A percentile compares a stretch with the other conserved stretches of the same genome.
phyloP scores from a whole-genome alignment of 179 eudicot species.

The Corrigiola litoralis region DNA sequence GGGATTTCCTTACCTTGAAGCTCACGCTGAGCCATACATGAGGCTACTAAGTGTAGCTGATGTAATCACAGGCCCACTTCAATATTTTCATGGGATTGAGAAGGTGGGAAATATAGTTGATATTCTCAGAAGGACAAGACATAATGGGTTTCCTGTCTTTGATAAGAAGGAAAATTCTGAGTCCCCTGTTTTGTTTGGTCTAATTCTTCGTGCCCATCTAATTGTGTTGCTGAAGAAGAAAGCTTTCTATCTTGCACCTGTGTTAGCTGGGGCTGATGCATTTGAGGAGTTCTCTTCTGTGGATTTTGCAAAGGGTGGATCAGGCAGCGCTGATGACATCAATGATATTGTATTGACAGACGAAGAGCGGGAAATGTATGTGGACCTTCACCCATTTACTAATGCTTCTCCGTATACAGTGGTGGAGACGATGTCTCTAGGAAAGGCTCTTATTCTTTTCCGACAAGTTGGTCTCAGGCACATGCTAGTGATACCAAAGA shows the following conservation, averaged over 20 bases:
- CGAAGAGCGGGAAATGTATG: constrained; percentile 86
- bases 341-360: constrained; percentile 53
- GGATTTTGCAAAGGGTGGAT: constrained; percentile 80
- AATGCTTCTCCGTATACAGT: constrained; percentile 88
- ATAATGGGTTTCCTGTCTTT: constrained; percentile 85
- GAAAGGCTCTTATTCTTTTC: constrained; percentile 82
- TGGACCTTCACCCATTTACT: constrained; percentile 79
- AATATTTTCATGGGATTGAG: constrained; percentile 64
- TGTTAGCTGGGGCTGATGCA: constrained; percentile 29
- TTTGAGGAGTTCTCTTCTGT: constrained; percentile 48
- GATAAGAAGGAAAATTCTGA: constrained; percentile 54
- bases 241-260: constrained; percentile 45
- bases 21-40: constrained; percentile 90
- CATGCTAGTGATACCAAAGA: constrained; percentile 65
- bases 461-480: constrained; percentile 92
- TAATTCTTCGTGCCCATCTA: constrained; percentile 71
- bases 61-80: constrained; percentile 72
- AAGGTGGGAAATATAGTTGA: constrained; percentile 70
- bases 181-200: constrained; percentile 57
- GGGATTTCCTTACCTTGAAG: constrained; percentile 79
- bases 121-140: constrained; percentile 52
- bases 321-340: constrained; percentile 45
- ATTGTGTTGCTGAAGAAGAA: constrained; percentile 70
- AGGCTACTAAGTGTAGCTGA: constrained; percentile 78
- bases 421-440: constrained; percentile 87